phyloP scores from a whole-genome alignment of 352 stramenopile genomes.

The Pythium sukuiense region DNA sequence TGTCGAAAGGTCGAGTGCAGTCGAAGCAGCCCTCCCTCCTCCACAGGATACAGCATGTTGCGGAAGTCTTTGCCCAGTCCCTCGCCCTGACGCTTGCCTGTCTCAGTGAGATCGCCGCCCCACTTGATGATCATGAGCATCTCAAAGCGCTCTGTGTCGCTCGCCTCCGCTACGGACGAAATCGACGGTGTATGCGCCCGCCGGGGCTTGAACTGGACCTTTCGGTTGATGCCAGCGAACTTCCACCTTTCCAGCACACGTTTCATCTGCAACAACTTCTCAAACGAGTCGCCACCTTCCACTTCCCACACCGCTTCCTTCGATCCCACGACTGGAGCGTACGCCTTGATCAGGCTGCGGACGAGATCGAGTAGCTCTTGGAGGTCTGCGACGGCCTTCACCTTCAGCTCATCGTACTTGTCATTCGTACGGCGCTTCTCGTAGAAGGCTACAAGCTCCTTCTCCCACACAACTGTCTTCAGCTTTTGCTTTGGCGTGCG shows the following conservation, averaged over 20 bases:
- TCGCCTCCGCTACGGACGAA: conserved; percentile 16
- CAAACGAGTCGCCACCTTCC: conserved; percentile 86
- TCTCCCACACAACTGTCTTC: conserved; percentile 91
- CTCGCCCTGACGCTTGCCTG: conserved; percentile 96
- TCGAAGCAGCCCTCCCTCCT: conserved; percentile 94
- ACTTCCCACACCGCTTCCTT: conserved; percentile 87
- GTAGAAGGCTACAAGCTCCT: conserved; percentile 85
- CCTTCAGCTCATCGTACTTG: conserved; percentile 85
- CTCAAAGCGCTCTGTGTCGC: conserved; percentile 69
- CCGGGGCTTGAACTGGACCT: conserved; percentile 90
- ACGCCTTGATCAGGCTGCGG: conserved; percentile 79
- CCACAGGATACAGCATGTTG: conserved; percentile 86
- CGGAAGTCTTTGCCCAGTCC: conserved; percentile 93
- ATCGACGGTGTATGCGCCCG: conserved; percentile 50
- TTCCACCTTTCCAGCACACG: conserved; percentile 97
- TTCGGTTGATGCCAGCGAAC: conserved; percentile 97
- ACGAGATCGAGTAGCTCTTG: conserved; percentile 82
- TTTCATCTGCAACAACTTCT: conserved; percentile 95
- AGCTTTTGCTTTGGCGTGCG: conserved; percentile 99
- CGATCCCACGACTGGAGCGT: conserved; percentile 70
- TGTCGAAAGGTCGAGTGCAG: conserved; percentile 99
- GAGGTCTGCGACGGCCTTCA: conserved; percentile 79
- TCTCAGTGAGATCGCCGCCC: conserved; percentile 98
- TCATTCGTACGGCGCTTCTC: conserved; percentile 61
- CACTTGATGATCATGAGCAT: conserved; percentile 99